phyloP scores from a whole-genome alignment of 352 stramenopile genomes.

The Blastocystis sp. region DNA sequence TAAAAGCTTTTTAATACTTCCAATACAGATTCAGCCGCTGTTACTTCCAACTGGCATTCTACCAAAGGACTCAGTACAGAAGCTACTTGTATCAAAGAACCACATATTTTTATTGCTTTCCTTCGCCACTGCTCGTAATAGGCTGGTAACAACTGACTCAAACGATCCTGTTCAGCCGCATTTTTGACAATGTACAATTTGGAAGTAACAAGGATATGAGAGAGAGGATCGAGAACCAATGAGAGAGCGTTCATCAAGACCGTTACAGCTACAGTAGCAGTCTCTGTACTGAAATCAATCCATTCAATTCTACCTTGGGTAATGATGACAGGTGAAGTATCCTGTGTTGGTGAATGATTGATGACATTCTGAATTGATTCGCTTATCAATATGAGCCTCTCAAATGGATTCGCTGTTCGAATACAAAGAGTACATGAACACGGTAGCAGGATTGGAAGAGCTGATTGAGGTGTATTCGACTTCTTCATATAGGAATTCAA shows the following conservation, averaged over 20 bases:
- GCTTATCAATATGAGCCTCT: too few relatives aligned
- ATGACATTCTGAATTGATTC: too few relatives aligned
- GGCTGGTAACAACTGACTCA: neutral
- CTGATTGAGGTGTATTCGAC: neutral
- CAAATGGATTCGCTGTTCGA: neutral
- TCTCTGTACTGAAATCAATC: neutral
- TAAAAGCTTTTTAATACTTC: constrained; percentile 15
- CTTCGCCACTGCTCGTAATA: constrained; percentile 5
- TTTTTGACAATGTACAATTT: constrained; percentile 46
- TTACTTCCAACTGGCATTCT: neutral
- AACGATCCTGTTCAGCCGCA: constrained; percentile 14
- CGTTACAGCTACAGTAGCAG: neutral
- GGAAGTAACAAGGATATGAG: neutral
- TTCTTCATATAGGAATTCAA: neutral
- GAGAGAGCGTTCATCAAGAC: neutral
- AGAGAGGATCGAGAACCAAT: neutral
- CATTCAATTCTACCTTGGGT: neutral
- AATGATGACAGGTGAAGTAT: too few relatives aligned
- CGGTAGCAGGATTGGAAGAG: neutral
- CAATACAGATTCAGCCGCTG: neutral
- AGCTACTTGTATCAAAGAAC: neutral
- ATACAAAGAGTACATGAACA: neutral
- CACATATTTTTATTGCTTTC: neutral
- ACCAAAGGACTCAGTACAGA: neutral
- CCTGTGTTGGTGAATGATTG: too few relatives aligned